phyloP scores from a whole-genome alignment of 306 rosid genomes.

The Oxytropis ochrocephala region DNA sequence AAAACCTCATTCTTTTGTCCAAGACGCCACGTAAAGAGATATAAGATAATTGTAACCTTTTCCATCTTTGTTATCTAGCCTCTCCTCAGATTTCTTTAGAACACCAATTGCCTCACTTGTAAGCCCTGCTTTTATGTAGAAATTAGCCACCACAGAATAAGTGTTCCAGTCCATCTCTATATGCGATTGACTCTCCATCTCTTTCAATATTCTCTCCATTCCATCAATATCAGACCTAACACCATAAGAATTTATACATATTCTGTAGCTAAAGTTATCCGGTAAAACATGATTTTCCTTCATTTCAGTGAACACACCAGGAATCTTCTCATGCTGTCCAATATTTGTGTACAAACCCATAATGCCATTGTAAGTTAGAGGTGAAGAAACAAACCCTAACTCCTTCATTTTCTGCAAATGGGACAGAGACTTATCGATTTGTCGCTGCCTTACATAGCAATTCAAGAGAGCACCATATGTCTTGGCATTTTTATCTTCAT shows the following conservation, averaged over 20 bases:
- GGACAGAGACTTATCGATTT: constrained; percentile 46
- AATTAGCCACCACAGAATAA: constrained; percentile 63
- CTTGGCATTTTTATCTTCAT: constrained; percentile 42
- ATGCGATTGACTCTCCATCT: constrained; percentile 63
- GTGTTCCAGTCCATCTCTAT: constrained; percentile 84
- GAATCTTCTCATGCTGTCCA: constrained; percentile 68
- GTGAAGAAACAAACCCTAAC: constrained; percentile 55
- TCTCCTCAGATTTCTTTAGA: constrained; percentile 58
- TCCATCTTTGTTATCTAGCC: constrained; percentile 56
- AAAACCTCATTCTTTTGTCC: constrained; percentile 59
- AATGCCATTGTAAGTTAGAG: constrained; percentile 66
- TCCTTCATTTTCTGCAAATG: constrained; percentile 75
- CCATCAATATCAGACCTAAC: constrained; percentile 54
- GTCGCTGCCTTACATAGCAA: constrained; percentile 71
- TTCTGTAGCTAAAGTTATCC: constrained; percentile 75
- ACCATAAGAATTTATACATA: constrained; percentile 71
- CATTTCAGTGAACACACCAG: constrained; percentile 61
- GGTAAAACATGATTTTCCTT: constrained; percentile 55
- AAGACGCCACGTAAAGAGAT: constrained; percentile 51
- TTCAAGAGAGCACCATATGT: constrained; percentile 81
- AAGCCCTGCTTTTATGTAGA: constrained; percentile 46
- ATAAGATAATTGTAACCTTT: constrained; percentile 62
- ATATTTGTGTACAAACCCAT: constrained; percentile 69
- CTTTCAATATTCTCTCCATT: constrained; percentile 48
- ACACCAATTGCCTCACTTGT: constrained; percentile 45